Conservation (phyloP, 2,329 filamentous ascomycete genomes). For the Simplicillium sp. region DNA sequence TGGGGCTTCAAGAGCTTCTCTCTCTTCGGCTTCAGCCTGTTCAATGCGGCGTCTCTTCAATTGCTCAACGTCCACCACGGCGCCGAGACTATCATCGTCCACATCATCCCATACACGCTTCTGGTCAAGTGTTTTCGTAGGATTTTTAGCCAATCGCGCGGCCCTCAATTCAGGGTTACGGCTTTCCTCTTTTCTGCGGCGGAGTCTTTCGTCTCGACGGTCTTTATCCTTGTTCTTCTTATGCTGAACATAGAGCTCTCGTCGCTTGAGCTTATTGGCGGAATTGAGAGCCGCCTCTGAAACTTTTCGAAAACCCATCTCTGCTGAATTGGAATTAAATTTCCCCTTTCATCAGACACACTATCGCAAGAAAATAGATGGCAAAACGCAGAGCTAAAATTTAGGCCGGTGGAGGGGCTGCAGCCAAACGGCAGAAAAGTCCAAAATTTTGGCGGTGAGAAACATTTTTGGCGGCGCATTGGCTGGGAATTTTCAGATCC, state of each 20-base stretch:
- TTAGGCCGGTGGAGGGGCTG: conserved; percentile 10
- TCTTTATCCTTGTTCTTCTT: conserved; percentile 69
- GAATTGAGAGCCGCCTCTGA: conserved; percentile 33
- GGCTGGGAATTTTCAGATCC: conserved; percentile 7
- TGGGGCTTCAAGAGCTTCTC: conserved; percentile 32
- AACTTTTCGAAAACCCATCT: conserved; percentile 25
- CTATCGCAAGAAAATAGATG: not conserved
- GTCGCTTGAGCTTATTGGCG: conserved; percentile 70
- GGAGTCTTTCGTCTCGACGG: conserved; percentile 67
- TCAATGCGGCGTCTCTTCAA: conserved; percentile 48
- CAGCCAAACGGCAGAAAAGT: conserved; percentile 20
- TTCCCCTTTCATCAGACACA: too few species aligned
- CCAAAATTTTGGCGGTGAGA: conserved; percentile 29
- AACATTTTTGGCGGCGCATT: conserved; percentile 9
- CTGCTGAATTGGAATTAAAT: conserved; percentile 2
- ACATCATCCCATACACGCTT: conserved; percentile 87
- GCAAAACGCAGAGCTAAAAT: conserved; percentile 4
- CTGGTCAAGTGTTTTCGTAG: conserved; percentile 71
- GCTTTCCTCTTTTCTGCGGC: conserved; percentile 74
- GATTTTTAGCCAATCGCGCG: conserved; percentile 66
- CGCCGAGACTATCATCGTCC: conserved; percentile 49
- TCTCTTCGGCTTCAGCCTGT: conserved; percentile 40
- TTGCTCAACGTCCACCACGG: conserved; percentile 48
- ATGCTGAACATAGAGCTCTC: conserved; percentile 67
- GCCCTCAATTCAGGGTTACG: conserved; percentile 69